These are phyloP conservation scores for Thymus mandschuricus DNA, from an alignment of 257 asterid genomes.

Conservation along the genomic window DNA sequence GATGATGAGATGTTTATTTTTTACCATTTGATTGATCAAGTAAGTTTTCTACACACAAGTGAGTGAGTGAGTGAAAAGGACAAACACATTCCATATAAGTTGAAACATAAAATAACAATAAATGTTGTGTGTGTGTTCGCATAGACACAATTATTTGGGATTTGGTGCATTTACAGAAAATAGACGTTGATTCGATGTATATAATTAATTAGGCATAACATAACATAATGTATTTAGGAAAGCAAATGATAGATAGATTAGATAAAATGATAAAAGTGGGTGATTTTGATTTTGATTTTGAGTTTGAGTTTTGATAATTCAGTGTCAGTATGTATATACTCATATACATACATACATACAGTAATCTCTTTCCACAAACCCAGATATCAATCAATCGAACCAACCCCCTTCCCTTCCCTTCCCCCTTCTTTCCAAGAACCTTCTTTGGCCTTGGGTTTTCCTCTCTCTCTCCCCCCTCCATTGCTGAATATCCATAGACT, in stretches of 20 bases:
- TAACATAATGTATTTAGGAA: background rate
- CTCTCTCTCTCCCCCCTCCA: slow-evolving; percentile 16
- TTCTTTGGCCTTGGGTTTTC: slow-evolving; percentile 17
- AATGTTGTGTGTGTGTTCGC: background rate
- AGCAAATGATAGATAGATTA: background rate
- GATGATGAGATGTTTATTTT: background rate
- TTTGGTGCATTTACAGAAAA: slow-evolving; percentile 1
- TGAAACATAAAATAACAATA: slow-evolving; percentile 1
- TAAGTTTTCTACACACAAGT: no score
- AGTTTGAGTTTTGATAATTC: no score
- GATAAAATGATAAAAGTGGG: no score
- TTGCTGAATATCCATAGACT: slow-evolving; percentile 31
- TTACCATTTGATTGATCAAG: no score
- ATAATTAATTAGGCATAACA: background rate
- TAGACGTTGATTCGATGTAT: slow-evolving; percentile 13
- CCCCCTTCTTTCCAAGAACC: slow-evolving; percentile 36
- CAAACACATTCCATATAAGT: slow-evolving; percentile 3
- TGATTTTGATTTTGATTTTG: background rate
- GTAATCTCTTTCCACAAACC: slow-evolving; percentile 7
- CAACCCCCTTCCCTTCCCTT: background rate
- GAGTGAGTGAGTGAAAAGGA: background rate
- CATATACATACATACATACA: no score
- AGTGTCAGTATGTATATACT: no score
- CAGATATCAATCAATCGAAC: background rate
- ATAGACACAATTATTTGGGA: background rate